Base-by-base conservation (phyloP, 345 rosid genomes). In the Eucalyptus erythrocorys region DNA sequence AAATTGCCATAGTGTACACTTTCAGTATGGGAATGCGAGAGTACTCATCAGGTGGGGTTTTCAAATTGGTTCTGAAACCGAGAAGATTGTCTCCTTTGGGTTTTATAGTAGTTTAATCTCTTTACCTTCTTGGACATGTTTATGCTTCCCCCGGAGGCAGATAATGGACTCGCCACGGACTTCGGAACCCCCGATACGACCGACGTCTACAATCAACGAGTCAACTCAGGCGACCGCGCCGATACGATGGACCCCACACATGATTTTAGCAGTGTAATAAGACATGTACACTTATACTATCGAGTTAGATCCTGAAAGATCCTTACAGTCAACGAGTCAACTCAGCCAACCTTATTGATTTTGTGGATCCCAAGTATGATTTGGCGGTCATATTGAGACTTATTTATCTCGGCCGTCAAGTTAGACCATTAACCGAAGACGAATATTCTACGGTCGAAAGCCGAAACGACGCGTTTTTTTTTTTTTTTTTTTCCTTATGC, bases 131-230 rank as follows among this genome's bases (percentile, higher is more conserved):
- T 2, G 24, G 43, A 9, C 80, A 17, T 68, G 80, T 34, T 17
- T 9, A 8, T 68, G 80, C 7, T 61, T 4, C 30, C 27, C 59
- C 21, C 10, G 19, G 37, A n/a, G 16, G 19, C 37, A 64, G 9
- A 14, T 9, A 30, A n/a, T 14, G 37, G 37, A 15, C 14, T n/a
- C 21, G 5, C 2, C 9, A 4, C 4, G 7, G 5, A 17, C 13
- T 9, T 68, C 3, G 13, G 1, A 22, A 19, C 7, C 2, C 26
- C 2, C 1, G 0, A 34, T 9, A 19, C 82, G 2, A 6, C 7
- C 4, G 15, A 6, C 14, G 0, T 10, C 11, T 40, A 37, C 13
- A 6, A 15, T 76, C 47, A 76, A 76, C 8, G 47, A 76, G 47
- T 76, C 47, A 76, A 76, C 82, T 37, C 2, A 10, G 13, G 5